Conservation (phyloP, 2,329 filamentous ascomycete genomes). For the Chalaropsis thielavioides region DNA sequence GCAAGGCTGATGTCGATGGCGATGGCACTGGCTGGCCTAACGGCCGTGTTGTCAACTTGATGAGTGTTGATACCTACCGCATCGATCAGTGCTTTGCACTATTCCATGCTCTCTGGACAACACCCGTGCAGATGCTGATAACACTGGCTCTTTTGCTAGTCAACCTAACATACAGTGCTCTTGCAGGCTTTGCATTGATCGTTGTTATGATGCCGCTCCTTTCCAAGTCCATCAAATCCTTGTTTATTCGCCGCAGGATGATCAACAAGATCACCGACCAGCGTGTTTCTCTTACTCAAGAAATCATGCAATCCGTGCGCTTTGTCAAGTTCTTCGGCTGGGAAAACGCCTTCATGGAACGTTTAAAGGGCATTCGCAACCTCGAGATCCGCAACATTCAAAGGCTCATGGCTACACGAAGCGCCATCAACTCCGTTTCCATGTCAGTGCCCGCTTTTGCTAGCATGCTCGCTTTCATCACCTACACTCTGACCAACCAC, state of each 20-base stretch:
- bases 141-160: slow-evolving; percentile 68
- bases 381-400: slow-evolving; percentile 77
- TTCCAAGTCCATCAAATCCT: slow-evolving; percentile 57
- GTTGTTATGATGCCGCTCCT: slow-evolving; percentile 65
- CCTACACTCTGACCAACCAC: slow-evolving; percentile 53
- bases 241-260: slow-evolving; percentile 58
- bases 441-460: slow-evolving; percentile 85
- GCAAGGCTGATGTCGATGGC: slow-evolving; percentile 29
- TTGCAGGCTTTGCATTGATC: slow-evolving; percentile 75
- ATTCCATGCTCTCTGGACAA: slow-evolving; percentile 85
- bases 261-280: slow-evolving; percentile 95
- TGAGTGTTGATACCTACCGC: slow-evolving; percentile 91
- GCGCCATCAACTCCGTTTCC: slow-evolving; percentile 69
- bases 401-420: slow-evolving; percentile 65
- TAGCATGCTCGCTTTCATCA: slow-evolving; percentile 90
- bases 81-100: slow-evolving; percentile 77
- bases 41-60: slow-evolving; percentile 78
- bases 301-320: slow-evolving; percentile 77
- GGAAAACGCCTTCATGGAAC: slow-evolving; percentile 73
- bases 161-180: slow-evolving; percentile 79
- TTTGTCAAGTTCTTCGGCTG: slow-evolving; percentile 97
- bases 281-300: slow-evolving; percentile 78
- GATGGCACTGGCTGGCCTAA: slow-evolving; percentile 83
- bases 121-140: slow-evolving; percentile 62
- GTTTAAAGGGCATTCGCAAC: slow-evolving; percentile 57